Conservation (phyloP, 2,329 filamentous ascomycete species). For the Paecilomyces fulvus region DNA sequence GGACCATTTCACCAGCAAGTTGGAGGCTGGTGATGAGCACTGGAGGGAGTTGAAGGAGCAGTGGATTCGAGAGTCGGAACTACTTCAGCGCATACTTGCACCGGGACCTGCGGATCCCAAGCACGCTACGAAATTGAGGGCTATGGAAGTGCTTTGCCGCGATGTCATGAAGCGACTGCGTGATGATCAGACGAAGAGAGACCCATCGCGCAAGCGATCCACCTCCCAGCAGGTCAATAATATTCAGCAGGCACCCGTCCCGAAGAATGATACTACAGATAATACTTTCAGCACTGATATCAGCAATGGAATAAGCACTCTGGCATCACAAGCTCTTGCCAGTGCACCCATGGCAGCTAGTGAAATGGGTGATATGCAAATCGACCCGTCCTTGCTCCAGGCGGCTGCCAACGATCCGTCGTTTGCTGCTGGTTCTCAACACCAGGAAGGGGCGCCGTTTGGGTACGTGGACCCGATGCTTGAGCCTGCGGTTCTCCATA, state of each 20-base stretch:
- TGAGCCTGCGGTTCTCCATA: constrained; percentile 26
- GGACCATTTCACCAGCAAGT: constrained; percentile 62
- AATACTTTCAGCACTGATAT: constrained; percentile 17
- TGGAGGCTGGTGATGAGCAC: constrained; percentile 61
- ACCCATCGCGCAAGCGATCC: constrained; percentile 38
- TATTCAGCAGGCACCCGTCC: constrained; percentile 12
- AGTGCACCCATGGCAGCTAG: constrained; percentile 29
- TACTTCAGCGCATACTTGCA: constrained; percentile 49
- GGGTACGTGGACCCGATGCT: constrained; percentile 31
- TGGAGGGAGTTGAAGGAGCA: constrained; percentile 62
- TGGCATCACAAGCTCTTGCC: constrained; percentile 37
- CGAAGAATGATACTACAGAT: constrained; percentile 8
- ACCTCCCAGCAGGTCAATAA: constrained; percentile 10
- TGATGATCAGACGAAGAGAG: constrained; percentile 54
- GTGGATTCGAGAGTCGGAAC: constrained; percentile 54
- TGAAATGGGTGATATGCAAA: constrained; percentile 49
- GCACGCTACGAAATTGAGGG: constrained; percentile 50
- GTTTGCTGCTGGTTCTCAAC: constrained; percentile 25
- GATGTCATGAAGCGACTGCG: constrained; percentile 71
- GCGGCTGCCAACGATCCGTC: constrained; percentile 47
- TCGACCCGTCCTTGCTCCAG: constrained; percentile 54
- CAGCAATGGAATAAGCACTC: constrained; percentile 34
- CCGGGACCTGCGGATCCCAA: constrained; percentile 45
- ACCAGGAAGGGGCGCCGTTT: constrained; percentile 22
- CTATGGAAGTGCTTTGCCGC: constrained; percentile 61